These are phyloP conservation scores for Acer negundo DNA, from an alignment of 345 rosid species.

Conservation along the genomic window DNA sequence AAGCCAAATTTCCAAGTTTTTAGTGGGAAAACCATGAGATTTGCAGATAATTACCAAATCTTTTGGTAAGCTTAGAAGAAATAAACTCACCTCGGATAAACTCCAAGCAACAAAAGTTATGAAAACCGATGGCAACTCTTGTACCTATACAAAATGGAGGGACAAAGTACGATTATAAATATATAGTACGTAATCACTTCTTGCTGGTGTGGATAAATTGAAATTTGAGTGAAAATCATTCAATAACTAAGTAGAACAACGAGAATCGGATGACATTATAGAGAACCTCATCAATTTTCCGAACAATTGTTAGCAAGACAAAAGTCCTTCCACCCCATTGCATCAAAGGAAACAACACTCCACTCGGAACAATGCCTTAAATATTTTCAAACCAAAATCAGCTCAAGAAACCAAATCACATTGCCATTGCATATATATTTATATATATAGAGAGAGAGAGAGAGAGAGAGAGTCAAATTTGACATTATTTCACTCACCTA, in stretches of 20 bases:
- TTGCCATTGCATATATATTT: not conserved
- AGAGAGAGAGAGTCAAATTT: not conserved
- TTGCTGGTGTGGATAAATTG: constrained; percentile 1
- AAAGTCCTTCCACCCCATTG: constrained; percentile 89
- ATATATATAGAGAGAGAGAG: too few species aligned
- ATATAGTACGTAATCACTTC: not conserved
- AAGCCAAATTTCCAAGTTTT: not conserved
- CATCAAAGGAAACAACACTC: constrained; percentile 72
- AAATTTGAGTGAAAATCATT: not conserved
- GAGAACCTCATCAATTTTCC: constrained; percentile 55
- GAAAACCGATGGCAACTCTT: constrained; percentile 62
- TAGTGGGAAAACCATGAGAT: not conserved
- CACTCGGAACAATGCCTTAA: constrained; percentile 83
- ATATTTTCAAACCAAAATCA: constrained; percentile 2
- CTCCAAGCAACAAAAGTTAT: constrained; percentile 79
- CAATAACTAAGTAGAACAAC: not conserved
- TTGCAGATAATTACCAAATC: not conserved
- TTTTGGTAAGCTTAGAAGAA: constrained; percentile 7
- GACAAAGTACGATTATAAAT: not conserved
- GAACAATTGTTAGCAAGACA: constrained; percentile 56
- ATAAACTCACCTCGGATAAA: constrained; percentile 60
- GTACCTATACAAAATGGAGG: constrained; percentile 45
- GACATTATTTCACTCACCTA: constrained; percentile 39
- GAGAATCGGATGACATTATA: not conserved
- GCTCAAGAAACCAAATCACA: not conserved